Base-by-base conservation (phyloP, 305 asterid genomes). In the Fraxinus velutina region DNA sequence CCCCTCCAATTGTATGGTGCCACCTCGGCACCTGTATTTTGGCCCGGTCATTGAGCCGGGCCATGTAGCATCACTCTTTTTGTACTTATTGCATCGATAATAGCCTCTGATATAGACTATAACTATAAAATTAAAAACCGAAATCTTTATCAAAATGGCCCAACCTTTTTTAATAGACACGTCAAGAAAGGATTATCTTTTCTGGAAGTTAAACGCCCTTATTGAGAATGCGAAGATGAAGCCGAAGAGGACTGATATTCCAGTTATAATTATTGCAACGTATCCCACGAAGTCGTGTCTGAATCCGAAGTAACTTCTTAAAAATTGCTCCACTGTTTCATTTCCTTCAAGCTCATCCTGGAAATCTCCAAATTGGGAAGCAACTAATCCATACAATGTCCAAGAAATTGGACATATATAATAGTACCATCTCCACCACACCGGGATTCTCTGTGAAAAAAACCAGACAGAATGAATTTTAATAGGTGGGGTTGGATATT, bases 391-490 rank as follows among this genome's bases (percentile, higher is more conserved):
- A n/a, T 94, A 90, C 32, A 94, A 79, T 32, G 98, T 88, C 97
- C 98, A 94, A 0, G 96, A 81, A 33, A 91, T 52, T 1, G 98
- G 98, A 37, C 89, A 87, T 5, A 85, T 9, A 81, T 90, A 90
- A 60, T 88, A 90, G 90, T 90, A 92, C 97, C 98, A 94, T 83
- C 95, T 92, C 98, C 98, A 94, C 98, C 97, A 93, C 72, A 92
- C 88, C 22, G 98, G 98, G 27, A 90, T 94, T 81, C 98, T 93
- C 98, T 94, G 94, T 81, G n/a, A 60, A 4, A 33, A 82, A 80
- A 1, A 52, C 73, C 29, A 9, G 0, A 64, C 55, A 19, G 33
- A 71, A 76, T 12, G 6, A 78, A n/a, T 27, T 19, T 52, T 72
- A n/a, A 68, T 15, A 10, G 19, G 9, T 10, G 24, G 21, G 15